These are phyloP conservation scores for Diphasiastrum complanatum DNA, from an alignment of 83 land plant genomes.

Conservation along the genomic window DNA sequence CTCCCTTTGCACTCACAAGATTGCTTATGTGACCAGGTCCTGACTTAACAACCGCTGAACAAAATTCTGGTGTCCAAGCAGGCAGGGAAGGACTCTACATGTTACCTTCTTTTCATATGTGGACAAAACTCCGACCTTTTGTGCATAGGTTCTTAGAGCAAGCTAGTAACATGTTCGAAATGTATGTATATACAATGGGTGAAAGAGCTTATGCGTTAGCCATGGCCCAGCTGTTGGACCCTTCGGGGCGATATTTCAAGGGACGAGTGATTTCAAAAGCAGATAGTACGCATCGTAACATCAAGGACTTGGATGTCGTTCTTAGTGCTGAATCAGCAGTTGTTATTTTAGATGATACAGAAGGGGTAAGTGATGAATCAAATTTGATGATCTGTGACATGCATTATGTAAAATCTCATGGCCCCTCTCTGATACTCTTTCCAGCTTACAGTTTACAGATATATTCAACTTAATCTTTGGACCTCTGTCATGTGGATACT, in stretches of 20 bases:
- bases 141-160: constrained; percentile 66
- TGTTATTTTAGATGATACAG: constrained; percentile 93
- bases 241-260: constrained; percentile 49
- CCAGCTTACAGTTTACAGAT: not conserved
- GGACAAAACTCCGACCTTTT: constrained; percentile 92
- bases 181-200: constrained; percentile 97
- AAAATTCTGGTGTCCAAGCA: constrained; percentile 14
- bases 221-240: constrained; percentile 86
- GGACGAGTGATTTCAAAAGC: constrained; percentile 72
- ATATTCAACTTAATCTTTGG: not conserved
- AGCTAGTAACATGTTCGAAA: constrained; percentile 74
- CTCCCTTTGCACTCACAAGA: no score
- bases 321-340: constrained; percentile 85
- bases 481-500: not conserved
- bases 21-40: no score
- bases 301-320: constrained; percentile 92
- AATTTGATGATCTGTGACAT: not conserved
- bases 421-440: not conserved
- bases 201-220: constrained; percentile 72
- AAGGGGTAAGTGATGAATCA: constrained; percentile 44
- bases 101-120: constrained; percentile 47
- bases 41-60: no score
- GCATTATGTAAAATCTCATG: not conserved
- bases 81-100: constrained; percentile 19
- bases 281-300: constrained; percentile 74